Base-by-base conservation (phyloP, 1,284 basidiomycete genomes). In the Peniophora sp. region DNA sequence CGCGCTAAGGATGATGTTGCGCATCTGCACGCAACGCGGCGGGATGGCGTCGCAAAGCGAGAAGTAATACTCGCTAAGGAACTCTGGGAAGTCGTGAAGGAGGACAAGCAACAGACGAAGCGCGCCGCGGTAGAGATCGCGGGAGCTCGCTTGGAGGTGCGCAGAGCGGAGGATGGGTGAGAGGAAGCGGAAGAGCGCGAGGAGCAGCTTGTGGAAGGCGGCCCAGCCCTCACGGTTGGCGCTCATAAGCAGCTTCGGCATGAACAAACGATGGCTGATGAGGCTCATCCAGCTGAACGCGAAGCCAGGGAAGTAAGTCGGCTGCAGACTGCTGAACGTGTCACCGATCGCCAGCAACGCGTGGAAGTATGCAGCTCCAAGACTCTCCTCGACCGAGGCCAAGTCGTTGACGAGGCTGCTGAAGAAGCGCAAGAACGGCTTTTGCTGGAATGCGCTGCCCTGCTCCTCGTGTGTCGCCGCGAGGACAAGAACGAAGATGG, bases 401-500 rank as follows among this genome's bases (percentile, higher is more conserved):
- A 99, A 70, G 65, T 99, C 97, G 60, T 91, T 94, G 63, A 99
- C 75, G 56, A 99, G 78, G 65, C 92, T 97, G 14, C 94, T 98
- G 74, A 99, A 99, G 73, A 99, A 96, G 52, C 97, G 83, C 74
- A 96, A 96, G 78, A 98, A 99, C 2, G 97, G 96, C 68, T 97
- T 95, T 69, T 97, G 95, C 65, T 96, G 91, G 77, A 99, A 99
- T 49, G 82, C 77, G 2, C 81, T 72, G 2, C 92, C 93, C 64
- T 93, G 86, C 62, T 97, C 93, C 68, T 99, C 93, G 64, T 99
- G 96, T 67, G 89, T 81, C 62, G 95, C 92, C 39, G 97, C 93
- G 48, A 99, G 74, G 35, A 97, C 94, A 55, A 99, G 82, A 44
- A 98, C 92, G 63, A 98, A 89, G 67, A 99, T 99, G 9, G 95